Base-by-base conservation (phyloP, 768 basidiomycete species). In the Xerocomus potaroensis region DNA sequence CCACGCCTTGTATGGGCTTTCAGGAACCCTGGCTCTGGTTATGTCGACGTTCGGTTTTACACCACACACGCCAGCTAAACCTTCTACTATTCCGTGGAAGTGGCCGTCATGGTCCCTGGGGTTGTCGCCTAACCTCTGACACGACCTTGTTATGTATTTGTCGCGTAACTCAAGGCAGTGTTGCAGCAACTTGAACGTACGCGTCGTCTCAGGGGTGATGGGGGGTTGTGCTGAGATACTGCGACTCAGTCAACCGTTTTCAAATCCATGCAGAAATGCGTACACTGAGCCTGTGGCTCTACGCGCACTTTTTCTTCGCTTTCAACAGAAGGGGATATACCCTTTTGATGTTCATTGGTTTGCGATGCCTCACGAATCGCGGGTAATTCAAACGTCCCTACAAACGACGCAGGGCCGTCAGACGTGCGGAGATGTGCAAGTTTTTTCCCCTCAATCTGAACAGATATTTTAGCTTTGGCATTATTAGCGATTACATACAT, bases 111-210 rank as follows among this genome's bases (percentile, higher is more conserved):
- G 80, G 65, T 98, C 91, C 51, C 80, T 77, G 0, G 96, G 96
- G 65, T 98, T 89, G 68, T 98, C 96, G 3, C 95, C 96, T 3
- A 98, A 79, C 44, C 91, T 77, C 64, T 99, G 96, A 4, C 84
- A 77, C 1, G 94, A 97, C 49, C 79, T 79, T 6, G 72, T 54
- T 71, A 96, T 93, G 71, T 97, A 99, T 69, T 97, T 98, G 71
- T 98, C 95, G 22, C 96, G 87, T 16, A 98, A 73, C 44, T 88
- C 81, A 38, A 98, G 81, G 61, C 95, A 98, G 59, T 75, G 81
- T 48, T 86, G 81, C 61, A 98, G 80, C 1, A 84, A 76, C 50
- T 82, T 75, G 50, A 87, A 82, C 12, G 91, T 72, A 8, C 72
- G 67, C 10, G 71, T 65, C 43, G 78, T 72, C 40, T 41, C 83